Conservation (phyloP, 306 rosid genomes). For the Oxytropis ochrocephala region DNA sequence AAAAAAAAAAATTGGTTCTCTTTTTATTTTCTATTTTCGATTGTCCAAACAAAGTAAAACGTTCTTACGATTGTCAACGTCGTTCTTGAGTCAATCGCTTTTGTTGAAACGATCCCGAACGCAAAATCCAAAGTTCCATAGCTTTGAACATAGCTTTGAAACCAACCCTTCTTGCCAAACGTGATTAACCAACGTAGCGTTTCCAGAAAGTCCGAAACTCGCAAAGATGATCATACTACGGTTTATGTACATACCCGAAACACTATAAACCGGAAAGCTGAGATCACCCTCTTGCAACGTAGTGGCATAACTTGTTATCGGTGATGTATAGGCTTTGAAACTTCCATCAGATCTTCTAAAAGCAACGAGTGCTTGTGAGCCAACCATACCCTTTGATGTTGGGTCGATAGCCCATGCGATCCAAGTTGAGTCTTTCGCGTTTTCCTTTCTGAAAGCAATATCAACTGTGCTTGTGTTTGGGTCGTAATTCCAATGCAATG, state of each 20-base stretch:
- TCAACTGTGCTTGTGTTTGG: no score
- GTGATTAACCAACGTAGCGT: background rate
- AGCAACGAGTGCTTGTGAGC: slow-evolving; percentile 28
- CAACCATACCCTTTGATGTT: slow-evolving; percentile 34
- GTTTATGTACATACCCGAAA: no score
- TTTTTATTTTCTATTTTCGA: no score
- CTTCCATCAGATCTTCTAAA: slow-evolving; percentile 11
- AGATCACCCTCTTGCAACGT: slow-evolving; percentile 12
- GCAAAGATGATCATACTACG: no score
- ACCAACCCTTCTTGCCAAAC: slow-evolving; percentile 36
- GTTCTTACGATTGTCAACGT: slow-evolving; percentile 4
- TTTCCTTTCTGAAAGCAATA: no score
- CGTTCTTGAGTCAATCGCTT: background rate
- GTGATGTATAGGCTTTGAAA: slow-evolving; percentile 17
- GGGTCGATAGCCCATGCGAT: slow-evolving; percentile 18
- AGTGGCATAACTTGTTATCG: background rate
- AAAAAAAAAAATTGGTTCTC: no score
- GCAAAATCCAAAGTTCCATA: slow-evolving; percentile 25
- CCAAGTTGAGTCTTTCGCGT: background rate
- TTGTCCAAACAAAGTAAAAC: no score
- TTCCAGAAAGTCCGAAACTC: background rate
- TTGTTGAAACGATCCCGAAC: background rate
- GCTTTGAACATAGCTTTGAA: background rate
- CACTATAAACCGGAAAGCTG: slow-evolving; percentile 18
- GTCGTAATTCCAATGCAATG: background rate